Base-by-base conservation (phyloP, 176 grass and related monocot species). In the Bonia amplexicaulis region DNA sequence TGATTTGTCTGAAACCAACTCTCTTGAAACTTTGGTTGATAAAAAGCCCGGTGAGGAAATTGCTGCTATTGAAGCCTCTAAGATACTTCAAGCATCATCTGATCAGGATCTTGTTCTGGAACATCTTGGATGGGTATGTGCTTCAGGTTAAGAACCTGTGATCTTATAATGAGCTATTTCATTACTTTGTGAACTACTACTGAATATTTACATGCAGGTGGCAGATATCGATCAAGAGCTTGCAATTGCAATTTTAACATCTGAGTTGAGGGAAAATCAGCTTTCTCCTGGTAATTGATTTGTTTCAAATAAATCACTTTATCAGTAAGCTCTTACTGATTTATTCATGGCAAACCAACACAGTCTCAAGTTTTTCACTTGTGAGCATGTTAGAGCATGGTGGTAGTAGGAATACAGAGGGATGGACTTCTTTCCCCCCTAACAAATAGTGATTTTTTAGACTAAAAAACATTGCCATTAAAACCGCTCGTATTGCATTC, bases 221-320 rank as follows among this genome's bases (percentile, higher is more conserved):
- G 90, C 93, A 78, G 89, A 95, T 80, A 92, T 95, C 71, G 86
- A 98, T 85, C 87, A 92, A 80, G 89, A 90, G 59, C 91, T 98
- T 82, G 96, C 90, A 53, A 71, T 92, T 87, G 67, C 81, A 85
- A 76, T 98, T 88, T 79, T 98, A 90, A 98, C 93, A 74, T 98
- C 93, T 82, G 96, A 95, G 42, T 91, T 55, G 63, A 90, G 96
- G 83, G 84, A 83, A 69, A 87, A 88, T 39, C 85, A 95, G 79
- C 93, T 98, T 81, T 95, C 88, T 70, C 90, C 93, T 81, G 93
- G 96, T 98, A 94, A 83, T 83, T 78, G 26, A 39, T 77, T 84
- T 82, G 26, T 84, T 80, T 40, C 15, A 51, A 20, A 79, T 59
- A 83, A 63, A 79, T 62, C 9, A 87, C 23, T 65, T 48, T 52